Conservation (phyloP, 202 grass and related monocot genomes). For the Musa balbisiana region DNA sequence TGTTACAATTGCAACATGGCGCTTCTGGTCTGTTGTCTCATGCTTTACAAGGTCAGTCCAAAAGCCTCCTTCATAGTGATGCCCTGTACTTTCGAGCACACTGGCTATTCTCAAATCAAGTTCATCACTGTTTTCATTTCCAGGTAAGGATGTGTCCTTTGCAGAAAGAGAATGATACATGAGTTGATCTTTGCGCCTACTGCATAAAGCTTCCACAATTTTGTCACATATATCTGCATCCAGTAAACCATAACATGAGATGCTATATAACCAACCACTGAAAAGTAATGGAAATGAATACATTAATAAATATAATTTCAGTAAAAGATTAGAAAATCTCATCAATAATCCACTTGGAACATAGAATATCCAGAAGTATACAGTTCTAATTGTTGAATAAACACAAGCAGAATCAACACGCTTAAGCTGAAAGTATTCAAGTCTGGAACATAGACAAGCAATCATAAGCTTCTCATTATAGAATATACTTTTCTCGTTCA, state of each 20-base stretch:
- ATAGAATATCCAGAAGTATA: too few relatives aligned
- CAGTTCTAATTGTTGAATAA: background rate
- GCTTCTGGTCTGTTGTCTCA: constrained; percentile 41
- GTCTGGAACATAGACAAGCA: background rate
- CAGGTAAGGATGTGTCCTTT: constrained; percentile 35
- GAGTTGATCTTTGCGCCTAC: constrained; percentile 51
- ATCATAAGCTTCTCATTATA: background rate
- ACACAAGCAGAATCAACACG: background rate
- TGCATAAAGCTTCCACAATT: constrained; percentile 62
- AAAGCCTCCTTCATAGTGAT: constrained; percentile 64
- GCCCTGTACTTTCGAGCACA: constrained; percentile 79
- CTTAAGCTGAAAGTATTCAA: background rate
- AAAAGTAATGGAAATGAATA: background rate
- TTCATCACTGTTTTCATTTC: constrained; percentile 53
- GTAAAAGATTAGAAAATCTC: too few relatives aligned
- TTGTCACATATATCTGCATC: constrained; percentile 67
- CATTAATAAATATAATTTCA: background rate
- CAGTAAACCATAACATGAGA: constrained; percentile 1
- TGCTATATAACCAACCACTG: background rate
- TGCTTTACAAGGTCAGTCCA: constrained; percentile 43
- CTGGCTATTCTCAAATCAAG: constrained; percentile 81
- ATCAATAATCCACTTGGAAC: too few relatives aligned
- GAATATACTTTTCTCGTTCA: background rate
- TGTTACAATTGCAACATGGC: constrained; percentile 88
- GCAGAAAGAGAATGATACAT: constrained; percentile 22